phyloP scores from a whole-genome alignment of 208 protist genomes.

The Acanthamoeba rhysodes region DNA sequence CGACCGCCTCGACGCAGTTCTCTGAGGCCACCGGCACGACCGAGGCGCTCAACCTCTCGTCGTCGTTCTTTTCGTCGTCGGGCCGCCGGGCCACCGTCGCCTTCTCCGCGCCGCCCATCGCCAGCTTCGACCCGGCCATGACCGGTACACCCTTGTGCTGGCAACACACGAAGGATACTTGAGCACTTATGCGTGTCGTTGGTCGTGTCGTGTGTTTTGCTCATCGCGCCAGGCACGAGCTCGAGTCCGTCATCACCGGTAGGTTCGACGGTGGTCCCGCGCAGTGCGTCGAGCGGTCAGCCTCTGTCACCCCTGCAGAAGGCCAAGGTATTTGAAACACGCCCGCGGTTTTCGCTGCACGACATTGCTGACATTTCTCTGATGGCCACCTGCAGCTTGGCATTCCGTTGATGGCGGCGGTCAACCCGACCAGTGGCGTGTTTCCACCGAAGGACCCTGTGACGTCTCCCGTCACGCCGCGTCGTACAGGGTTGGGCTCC shows the following conservation, averaged over 20 bases:
- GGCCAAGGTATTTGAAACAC: background rate
- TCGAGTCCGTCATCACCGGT: background rate
- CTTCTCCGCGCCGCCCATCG: background rate
- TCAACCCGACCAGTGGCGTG: background rate
- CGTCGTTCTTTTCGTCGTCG: background rate
- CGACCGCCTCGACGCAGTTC: background rate
- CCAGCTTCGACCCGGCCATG: background rate
- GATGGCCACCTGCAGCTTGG: background rate
- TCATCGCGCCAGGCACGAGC: background rate
- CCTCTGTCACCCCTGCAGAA: background rate
- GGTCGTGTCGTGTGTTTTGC: too few species aligned
- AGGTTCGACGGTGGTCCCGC: background rate
- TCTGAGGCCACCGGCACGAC: background rate
- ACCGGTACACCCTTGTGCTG: background rate
- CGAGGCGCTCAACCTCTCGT: background rate
- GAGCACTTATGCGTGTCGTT: too few species aligned
- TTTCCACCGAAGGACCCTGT: background rate
- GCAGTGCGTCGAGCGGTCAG: background rate
- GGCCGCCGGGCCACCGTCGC: background rate
- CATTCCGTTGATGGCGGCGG: background rate
- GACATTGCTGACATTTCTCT: background rate
- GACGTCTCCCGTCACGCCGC: background rate
- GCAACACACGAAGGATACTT: too few species aligned
- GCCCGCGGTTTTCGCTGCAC: background rate
- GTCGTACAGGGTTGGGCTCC: background rate